These are phyloP conservation scores for Penicillium rolfsii DNA, from an alignment of 2,329 filamentous ascomycete genomes.

Conservation along the genomic window DNA sequence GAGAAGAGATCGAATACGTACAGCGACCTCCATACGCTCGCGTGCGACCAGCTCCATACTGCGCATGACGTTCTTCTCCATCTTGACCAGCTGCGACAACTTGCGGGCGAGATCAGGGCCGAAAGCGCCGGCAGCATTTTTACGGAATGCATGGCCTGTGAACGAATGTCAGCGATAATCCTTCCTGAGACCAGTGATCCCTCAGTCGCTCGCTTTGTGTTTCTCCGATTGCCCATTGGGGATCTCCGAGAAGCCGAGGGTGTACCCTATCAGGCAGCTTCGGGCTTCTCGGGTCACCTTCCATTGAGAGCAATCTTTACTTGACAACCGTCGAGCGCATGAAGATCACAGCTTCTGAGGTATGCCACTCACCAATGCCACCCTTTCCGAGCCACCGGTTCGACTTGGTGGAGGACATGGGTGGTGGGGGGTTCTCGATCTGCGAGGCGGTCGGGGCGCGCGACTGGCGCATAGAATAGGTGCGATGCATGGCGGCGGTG, in stretches of 20 bases:
- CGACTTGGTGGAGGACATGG: constrained; percentile 86
- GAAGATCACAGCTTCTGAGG: neutral
- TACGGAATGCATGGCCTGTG: constrained; percentile 65
- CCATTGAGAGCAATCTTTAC: neutral
- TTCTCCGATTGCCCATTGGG: neutral
- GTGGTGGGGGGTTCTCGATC: constrained; percentile 89
- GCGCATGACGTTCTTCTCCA: constrained; percentile 99
- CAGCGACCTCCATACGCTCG: constrained; percentile 97
- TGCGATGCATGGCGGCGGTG: constrained; percentile 78
- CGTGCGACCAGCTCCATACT: constrained; percentile 93
- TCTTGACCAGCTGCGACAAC: constrained; percentile 96
- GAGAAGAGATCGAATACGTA: constrained; percentile 55
- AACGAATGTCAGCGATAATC: constrained; percentile 20
- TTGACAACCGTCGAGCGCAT: neutral
- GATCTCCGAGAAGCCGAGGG: neutral
- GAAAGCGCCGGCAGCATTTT: constrained; percentile 56
- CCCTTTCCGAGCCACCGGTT: constrained; percentile 84
- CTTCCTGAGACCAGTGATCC: neutral
- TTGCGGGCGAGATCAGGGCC: constrained; percentile 93
- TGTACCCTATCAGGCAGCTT: constrained; percentile 19
- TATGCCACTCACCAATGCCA: constrained; percentile 73
- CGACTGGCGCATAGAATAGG: constrained; percentile 97
- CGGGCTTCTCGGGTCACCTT: neutral
- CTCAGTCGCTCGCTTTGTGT: neutral
- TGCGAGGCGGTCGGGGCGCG: constrained; percentile 93